A percentile compares a stretch with the other conserved stretches of the same genome.
Evolutionary conservation across 73 alveolate species (phyloP).

Genomic region (Tetrahymena thermophila): DNA sequence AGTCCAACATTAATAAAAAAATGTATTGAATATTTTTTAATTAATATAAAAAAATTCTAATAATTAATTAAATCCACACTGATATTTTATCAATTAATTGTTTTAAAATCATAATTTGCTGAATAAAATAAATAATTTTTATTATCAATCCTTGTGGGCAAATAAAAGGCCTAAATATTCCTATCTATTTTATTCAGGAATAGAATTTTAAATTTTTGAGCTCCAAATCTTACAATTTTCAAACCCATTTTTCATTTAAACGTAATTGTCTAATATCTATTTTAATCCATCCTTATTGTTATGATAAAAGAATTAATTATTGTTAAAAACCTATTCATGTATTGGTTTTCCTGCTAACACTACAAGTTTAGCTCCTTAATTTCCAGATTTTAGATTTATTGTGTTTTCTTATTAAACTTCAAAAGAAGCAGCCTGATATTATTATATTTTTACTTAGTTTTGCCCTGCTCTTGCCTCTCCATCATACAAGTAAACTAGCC

Average conservation of each 20-base stretch:
- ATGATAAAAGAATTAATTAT: conserved; percentile 50
- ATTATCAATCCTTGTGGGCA: not conserved
- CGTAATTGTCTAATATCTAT: conserved; percentile 37
- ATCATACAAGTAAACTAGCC: conserved; percentile 22
- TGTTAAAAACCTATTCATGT: conserved; percentile 22
- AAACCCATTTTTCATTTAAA: conserved; percentile 46
- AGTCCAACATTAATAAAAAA: no score
- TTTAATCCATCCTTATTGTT: conserved; percentile 17
- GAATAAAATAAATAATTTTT: no score
- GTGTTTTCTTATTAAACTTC: not conserved
- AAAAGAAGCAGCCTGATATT: conserved; percentile 23
- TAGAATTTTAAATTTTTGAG: conserved; percentile 23
- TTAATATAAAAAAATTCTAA: no score
- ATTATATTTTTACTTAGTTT: not conserved
- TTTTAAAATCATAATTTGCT: no score
- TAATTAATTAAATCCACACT: no score
- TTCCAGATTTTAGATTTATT: not conserved
- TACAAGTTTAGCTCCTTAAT: not conserved
- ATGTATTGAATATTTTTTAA: no score
- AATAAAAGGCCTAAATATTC: not conserved
- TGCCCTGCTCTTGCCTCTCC: conserved; percentile 19
- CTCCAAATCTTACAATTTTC: conserved; percentile 51
- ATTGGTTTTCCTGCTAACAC: conserved; percentile 48
- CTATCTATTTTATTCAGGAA: not conserved
- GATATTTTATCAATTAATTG: no score